Evolutionary conservation across 2,329 filamentous ascomycete genomes (phyloP).

Genomic region (Fusarium fracticaudum): DNA sequence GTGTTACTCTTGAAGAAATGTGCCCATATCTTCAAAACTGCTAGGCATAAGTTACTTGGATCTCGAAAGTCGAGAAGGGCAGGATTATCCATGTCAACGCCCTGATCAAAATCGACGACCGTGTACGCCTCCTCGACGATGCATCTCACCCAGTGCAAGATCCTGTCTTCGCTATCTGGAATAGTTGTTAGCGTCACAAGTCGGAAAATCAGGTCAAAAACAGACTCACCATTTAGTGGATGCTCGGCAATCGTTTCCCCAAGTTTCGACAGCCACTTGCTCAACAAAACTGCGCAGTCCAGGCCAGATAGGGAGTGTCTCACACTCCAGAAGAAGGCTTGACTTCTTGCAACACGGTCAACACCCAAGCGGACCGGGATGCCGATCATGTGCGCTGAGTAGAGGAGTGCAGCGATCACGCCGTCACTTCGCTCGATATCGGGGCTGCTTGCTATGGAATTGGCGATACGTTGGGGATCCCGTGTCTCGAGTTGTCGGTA

Average conservation of each 20-base stretch:
- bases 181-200: not conserved
- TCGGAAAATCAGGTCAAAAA: fast-evolving
- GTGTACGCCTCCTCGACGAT: slow-evolving; percentile 56
- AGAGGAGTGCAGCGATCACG: slow-evolving; percentile 59
- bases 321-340: slow-evolving; percentile 66
- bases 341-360: slow-evolving; percentile 62
- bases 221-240: not conserved
- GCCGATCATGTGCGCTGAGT: slow-evolving; percentile 63
- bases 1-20: slow-evolving; percentile 59
- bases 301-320: slow-evolving; percentile 64
- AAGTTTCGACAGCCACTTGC: slow-evolving; percentile 52
- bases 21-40: slow-evolving; percentile 56
- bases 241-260: not conserved
- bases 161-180: slow-evolving; percentile 54
- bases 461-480: slow-evolving; percentile 52
- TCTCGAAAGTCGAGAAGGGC: not conserved
- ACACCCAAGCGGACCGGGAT: slow-evolving; percentile 65
- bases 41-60: slow-evolving; percentile 30
- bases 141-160: slow-evolving; percentile 57
- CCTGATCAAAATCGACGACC: slow-evolving; percentile 49
- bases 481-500: slow-evolving; percentile 55
- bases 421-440: slow-evolving; percentile 59
- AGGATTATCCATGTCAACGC: slow-evolving; percentile 18
- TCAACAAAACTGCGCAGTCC: slow-evolving; percentile 63
- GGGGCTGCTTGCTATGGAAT: slow-evolving; percentile 50